Conservation (phyloP, 1,139 yeast genomes). For the Yamadazyma buinensis region DNA sequence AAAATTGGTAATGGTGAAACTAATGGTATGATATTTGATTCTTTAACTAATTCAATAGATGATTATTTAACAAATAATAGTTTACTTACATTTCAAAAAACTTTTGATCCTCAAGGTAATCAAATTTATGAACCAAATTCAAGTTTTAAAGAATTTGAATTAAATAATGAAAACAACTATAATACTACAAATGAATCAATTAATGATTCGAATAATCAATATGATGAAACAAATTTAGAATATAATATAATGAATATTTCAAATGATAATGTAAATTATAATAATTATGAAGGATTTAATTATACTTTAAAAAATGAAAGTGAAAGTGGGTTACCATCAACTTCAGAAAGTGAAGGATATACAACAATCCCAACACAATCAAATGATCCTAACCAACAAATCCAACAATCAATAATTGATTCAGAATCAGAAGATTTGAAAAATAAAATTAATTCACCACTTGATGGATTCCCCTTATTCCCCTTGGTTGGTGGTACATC, state of each 20-base stretch:
- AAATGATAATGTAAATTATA: background rate
- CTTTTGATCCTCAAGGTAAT: background rate
- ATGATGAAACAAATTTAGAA: background rate
- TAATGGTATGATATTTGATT: conserved; percentile 6
- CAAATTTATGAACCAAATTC: background rate
- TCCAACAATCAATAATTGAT: background rate
- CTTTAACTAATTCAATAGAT: conserved; percentile 6
- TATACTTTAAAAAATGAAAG: background rate
- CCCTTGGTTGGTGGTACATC: conserved; percentile 48
- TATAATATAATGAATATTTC: background rate
- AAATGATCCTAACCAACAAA: conserved; percentile 17
- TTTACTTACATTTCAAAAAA: conserved; percentile 21
- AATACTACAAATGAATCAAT: background rate
- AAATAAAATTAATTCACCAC: background rate
- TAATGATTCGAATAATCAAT: background rate
- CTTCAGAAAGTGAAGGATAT: conserved; percentile 1
- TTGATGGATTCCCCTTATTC: conserved; percentile 40
- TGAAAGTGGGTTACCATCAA: background rate
- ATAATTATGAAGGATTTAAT: background rate
- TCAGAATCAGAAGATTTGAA: too few species aligned
- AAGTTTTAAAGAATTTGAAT: background rate
- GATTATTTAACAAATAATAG: conserved; percentile 34
- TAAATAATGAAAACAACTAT: background rate
- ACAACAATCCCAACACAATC: conserved; percentile 16
- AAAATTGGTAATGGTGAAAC: conserved; percentile 6